Percentiles rank a stretch among this genome's conserved stretches.
These are phyloP conservation scores for Cicer arietinum DNA, from an alignment of 306 rosid species.

Conservation along the genomic window DNA sequence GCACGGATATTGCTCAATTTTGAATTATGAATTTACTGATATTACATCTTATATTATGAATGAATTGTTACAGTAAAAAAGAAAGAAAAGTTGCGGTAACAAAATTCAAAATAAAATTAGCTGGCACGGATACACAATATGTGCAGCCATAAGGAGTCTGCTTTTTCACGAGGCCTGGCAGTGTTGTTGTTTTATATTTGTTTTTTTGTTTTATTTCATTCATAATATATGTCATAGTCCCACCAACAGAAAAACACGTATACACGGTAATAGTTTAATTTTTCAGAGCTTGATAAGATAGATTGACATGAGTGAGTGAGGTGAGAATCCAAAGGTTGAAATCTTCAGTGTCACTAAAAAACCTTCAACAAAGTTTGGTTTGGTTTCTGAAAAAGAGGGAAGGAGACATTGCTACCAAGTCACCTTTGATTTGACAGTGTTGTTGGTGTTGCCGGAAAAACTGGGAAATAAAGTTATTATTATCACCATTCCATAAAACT, in stretches of 20 bases:
- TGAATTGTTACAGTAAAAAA: too few relatives aligned
- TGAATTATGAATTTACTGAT: too few relatives aligned
- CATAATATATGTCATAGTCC: slow-evolving; percentile 42
- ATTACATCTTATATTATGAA: too few relatives aligned
- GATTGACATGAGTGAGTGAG: slow-evolving; percentile 47
- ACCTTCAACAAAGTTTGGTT: slow-evolving; percentile 38
- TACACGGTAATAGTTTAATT: not conserved
- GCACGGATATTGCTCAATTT: too few relatives aligned
- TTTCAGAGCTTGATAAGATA: slow-evolving; percentile 55
- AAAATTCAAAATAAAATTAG: not conserved
- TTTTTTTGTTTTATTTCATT: slow-evolving; percentile 12
- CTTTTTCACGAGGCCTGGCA: slow-evolving; percentile 51
- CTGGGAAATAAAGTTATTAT: slow-evolving; percentile 8
- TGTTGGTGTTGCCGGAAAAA: slow-evolving; percentile 39
- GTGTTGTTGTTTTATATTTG: slow-evolving; percentile 44
- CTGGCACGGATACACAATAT: slow-evolving; percentile 38
- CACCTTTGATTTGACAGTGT: slow-evolving; percentile 49
- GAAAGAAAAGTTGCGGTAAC: too few relatives aligned
- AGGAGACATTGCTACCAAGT: not conserved
- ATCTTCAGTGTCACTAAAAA: not conserved
- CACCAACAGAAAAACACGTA: slow-evolving; percentile 47
- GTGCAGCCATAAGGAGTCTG: slow-evolving; percentile 31
- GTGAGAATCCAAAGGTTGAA: slow-evolving; percentile 26
- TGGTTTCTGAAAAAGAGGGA: slow-evolving; percentile 47
- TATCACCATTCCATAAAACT: not conserved